Evolutionary conservation across 371 early-diverging fungal genomes (phyloP).

Genomic region (Dentiscutata heterogama): DNA sequence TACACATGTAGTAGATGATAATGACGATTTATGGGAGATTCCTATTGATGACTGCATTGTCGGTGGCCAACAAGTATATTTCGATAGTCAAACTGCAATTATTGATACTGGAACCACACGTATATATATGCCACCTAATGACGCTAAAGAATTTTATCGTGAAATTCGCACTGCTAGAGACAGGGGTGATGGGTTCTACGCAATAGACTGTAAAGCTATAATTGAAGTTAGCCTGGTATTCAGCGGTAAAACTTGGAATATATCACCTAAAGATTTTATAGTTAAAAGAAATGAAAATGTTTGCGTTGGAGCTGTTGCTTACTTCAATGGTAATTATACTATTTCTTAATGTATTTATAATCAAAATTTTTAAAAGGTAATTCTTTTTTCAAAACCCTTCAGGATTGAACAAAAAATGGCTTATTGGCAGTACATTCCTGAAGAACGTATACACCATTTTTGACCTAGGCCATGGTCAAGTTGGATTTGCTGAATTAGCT

Average conservation of each 20-base stretch:
- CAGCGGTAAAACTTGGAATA: constrained; percentile 14
- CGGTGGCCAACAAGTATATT: constrained; percentile 40
- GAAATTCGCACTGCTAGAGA: constrained; percentile 53
- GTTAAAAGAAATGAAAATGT: constrained; percentile 4
- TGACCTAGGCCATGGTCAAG: constrained; percentile 40
- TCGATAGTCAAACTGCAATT: constrained; percentile 47
- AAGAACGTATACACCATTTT: constrained; percentile 53
- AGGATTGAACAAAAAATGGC: constrained; percentile 46
- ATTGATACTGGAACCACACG: constrained; percentile 61
- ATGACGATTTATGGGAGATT: constrained; percentile 58
- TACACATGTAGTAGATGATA: constrained; percentile 40
- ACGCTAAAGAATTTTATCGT: constrained; percentile 51
- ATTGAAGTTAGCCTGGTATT: constrained; percentile 32
- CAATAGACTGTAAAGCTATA: too few relatives aligned
- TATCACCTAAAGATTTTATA: constrained; percentile 4
- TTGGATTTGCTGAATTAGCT: constrained; percentile 23
- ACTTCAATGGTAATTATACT: constrained; percentile 1
- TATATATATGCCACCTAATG: constrained; percentile 44
- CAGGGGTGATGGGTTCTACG: constrained; percentile 46
- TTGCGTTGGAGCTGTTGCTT: neutral
- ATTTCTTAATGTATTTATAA: constrained; percentile 14
- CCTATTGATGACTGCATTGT: constrained; percentile 50
- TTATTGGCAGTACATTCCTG: constrained; percentile 56
- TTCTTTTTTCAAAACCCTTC: constrained; percentile 17
- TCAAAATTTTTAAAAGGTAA: constrained; percentile 20